phyloP scores from a whole-genome alignment of 1,284 basidiomycete genomes.

The Sporisorium scitamineum region DNA sequence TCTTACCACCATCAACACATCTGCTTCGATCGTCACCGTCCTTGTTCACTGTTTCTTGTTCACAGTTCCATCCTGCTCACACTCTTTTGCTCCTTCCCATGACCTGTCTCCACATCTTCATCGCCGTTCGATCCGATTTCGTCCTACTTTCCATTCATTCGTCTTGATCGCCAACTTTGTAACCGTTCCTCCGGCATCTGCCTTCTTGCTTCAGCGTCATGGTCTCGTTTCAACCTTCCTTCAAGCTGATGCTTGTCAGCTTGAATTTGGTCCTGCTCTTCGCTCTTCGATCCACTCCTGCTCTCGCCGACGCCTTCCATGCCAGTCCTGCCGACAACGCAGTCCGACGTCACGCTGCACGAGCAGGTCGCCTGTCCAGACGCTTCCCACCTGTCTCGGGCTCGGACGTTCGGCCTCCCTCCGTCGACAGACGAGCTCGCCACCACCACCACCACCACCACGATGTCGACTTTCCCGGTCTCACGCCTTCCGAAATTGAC shows the following conservation, averaged over 20 bases:
- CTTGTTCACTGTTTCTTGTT: not conserved
- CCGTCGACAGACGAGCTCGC: conserved; percentile 17
- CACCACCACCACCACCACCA: conserved; percentile 4
- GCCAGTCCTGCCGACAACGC: conserved; percentile 5
- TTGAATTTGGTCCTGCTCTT: conserved; percentile 25
- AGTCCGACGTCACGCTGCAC: conserved; percentile 35
- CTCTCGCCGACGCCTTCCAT: conserved; percentile 18
- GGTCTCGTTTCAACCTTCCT: conserved; percentile 31
- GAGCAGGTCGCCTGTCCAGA: conserved; percentile 36
- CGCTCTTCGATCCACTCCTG: conserved; percentile 12
- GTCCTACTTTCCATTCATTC: not conserved
- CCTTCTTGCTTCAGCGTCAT: conserved; percentile 10
- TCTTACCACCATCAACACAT: not conserved
- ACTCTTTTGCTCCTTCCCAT: conserved; percentile 18
- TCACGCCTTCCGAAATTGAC: conserved; percentile 27
- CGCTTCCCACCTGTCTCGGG: conserved; percentile 16
- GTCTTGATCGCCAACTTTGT: not conserved
- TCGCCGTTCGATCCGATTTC: not conserved
- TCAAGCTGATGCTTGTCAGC: conserved; percentile 46
- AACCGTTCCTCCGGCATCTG: not conserved
- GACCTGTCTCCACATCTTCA: not conserved
- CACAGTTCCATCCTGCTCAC: conserved; percentile 7
- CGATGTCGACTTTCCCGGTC: conserved; percentile 10
- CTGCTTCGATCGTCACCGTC: not conserved
- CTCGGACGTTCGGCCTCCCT: not conserved